Conservation (phyloP, 768 basidiomycete genomes). For the Mycena albidolilacea region DNA sequence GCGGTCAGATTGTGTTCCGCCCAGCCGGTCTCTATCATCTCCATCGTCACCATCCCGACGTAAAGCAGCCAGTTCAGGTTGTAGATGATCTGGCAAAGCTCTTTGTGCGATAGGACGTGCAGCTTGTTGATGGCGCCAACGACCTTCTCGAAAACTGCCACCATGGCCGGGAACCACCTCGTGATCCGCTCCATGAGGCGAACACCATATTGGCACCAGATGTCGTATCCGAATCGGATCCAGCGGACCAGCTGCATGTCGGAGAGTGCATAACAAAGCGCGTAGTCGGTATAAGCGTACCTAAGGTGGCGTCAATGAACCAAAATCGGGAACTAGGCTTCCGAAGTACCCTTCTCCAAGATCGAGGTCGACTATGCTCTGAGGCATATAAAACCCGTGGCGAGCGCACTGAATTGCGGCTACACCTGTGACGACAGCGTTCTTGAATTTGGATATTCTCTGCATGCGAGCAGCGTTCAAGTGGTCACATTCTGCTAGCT, state of each 20-base stretch:
- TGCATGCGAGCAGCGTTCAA: conserved; percentile 45
- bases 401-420: conserved; percentile 48
- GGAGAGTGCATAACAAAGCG: background rate
- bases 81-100: background rate
- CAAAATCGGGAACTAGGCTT: background rate
- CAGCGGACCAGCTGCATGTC: conserved; percentile 23
- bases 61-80: background rate
- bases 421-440: conserved; percentile 46
- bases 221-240: conserved; percentile 48
- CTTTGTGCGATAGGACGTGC: background rate
- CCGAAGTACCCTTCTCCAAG: conserved; percentile 5
- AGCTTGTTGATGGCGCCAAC: background rate
- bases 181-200: conserved; percentile 26
- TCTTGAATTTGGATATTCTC: conserved; percentile 47
- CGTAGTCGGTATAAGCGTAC: conserved; percentile 19
- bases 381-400: conserved; percentile 45
- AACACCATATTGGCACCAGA: conserved; percentile 45
- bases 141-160: conserved; percentile 35
- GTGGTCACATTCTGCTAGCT: background rate
- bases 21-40: background rate
- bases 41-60: background rate
- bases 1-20: background rate
- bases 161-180: conserved; percentile 1
- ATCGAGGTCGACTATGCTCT: conserved; percentile 34
- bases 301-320: background rate